Evolutionary conservation across 2,329 filamentous ascomycete genomes (phyloP), one percentile per base, ranked within the genome.

Genomic region (Penicillium oxalicum): DNA sequence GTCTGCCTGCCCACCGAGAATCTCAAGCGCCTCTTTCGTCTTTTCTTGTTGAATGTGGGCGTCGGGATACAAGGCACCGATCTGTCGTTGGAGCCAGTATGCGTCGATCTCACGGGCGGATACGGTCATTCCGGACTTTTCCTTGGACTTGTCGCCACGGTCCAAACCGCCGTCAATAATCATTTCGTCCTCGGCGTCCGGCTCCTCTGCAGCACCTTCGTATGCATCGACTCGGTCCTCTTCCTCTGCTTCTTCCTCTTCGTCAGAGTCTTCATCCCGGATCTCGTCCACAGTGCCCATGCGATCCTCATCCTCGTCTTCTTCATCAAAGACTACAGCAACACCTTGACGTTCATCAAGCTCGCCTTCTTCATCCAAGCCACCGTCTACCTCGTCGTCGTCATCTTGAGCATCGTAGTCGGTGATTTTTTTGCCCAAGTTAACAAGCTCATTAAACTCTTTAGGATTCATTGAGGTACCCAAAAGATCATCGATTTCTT

Each of bases 371-470:
- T 80, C 87, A 24, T 76, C 79, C 27, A 82, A 78, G 49, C 81
- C 85, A 61, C 85, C 83, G 28, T 81, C 86, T 76, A 89, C 87
- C 49, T 90, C 84, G 57, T 95, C 91, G 54, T 97, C 91, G 29
- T 96, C 93, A 56, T 97, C 91, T 66, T 97, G 90, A 35, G 88
- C 88, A 70, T 97, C 88, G 70, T 97, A 98, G 68, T 98, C 93
- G 43, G 93, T 98, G 55, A 98, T 95, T 73, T 98, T 98, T 76
- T 98, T 98, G 56, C 91, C 89, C 38, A 98, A 75, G 65, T 96
- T 98, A 47, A 97, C 84, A 57, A 98, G 74, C 72, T 97, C 91
- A 65, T 97, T 97, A 74, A 97, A 98, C 67, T 95, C 86, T 66
- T 96, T 95, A 1, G 88, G 81, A 42, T 79, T 84, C 75, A 96